A percentile compares a stretch with the other conserved stretches of the same genome.
These are phyloP conservation scores for Raddia distichophylla DNA, from an alignment of 176 grass and related monocot genomes.

Conservation along the genomic window DNA sequence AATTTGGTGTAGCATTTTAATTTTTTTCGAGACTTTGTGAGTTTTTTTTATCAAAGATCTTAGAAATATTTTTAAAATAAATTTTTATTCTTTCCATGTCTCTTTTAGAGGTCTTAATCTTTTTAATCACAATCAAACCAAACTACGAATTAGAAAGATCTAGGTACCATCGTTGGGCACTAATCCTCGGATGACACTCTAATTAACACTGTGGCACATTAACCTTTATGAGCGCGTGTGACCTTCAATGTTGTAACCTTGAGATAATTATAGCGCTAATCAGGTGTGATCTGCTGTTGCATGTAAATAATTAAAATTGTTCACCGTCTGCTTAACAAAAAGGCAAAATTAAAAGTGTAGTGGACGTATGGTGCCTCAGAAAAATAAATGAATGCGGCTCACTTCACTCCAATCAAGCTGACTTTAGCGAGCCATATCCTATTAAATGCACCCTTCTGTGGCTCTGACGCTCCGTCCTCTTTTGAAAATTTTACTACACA, in stretches of 20 bases:
- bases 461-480: conserved; percentile 20
- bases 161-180: too few relatives aligned
- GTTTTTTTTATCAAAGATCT: too few relatives aligned
- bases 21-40: too few relatives aligned
- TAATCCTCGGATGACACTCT: too few relatives aligned
- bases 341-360: neutral
- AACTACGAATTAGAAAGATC: too few relatives aligned
- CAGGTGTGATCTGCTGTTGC: neutral
- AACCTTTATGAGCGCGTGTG: too few relatives aligned
- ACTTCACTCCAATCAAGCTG: conserved; percentile 65
- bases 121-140: too few relatives aligned
- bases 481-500: conserved; percentile 41
- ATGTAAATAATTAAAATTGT: neutral
- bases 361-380: neutral
- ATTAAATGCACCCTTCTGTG: conserved; percentile 64
- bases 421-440: conserved; percentile 44
- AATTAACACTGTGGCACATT: too few relatives aligned
- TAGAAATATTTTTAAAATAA: too few relatives aligned
- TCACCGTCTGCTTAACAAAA: neutral
- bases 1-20: too few relatives aligned
- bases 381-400: conserved; percentile 43
- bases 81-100: too few relatives aligned
- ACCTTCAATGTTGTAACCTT: neutral
- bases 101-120: too few relatives aligned
- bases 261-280: neutral